Base-by-base conservation (phyloP, 2,329 filamentous ascomycete genomes). In the Aspergillus tanneri region DNA sequence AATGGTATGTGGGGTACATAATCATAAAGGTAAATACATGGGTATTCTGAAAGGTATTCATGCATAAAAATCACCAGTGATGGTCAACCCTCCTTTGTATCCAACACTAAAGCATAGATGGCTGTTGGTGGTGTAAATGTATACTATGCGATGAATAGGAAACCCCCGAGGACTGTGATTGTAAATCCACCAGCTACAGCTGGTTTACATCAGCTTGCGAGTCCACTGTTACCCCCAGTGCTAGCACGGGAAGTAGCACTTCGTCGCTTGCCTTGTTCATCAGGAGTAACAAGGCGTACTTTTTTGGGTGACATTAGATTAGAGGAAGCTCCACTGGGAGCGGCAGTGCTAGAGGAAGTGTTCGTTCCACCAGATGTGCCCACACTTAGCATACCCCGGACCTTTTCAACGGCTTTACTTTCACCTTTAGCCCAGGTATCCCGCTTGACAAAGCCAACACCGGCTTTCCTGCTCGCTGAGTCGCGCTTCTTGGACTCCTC, bases 331-430 rank as follows among this genome's bases (percentile, higher is more conserved):
- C 48, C 52, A 28, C 58, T 54, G n/a, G 51, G 57, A 48, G 43
- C 52, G 5, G 41, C 51, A 36, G 49, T 59, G 12, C 57, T 54
- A 8, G 51, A 57, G 27, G 59, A 52, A 19, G 58, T 61, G 38
- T 55, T 50, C 32, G 59, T 43, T 18, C 60, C 63, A 27, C 55
- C 50, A 28, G 61, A 57, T 16, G 61, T 57, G 21, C 61, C 59
- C 47, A 63, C 61, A 14, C 68, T 66, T 7, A 76, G 57, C 64
- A 73, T 72, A 6, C 70, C 72, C 23, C 73, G 63, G 18, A 72
- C 71, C 49, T 72, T 72, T 49, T 75, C 72, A 18, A 74, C 72
- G 11, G 73, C 73, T 39, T 69, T 72, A 43, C 73, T 76, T 52
- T 75, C 71, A 5, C 67, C 66, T 25, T 68, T 73, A 10, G 64